Evolutionary conservation across 768 basidiomycete species (phyloP), one percentile per base, ranked within the genome.

Genomic region (Russula emetica): DNA sequence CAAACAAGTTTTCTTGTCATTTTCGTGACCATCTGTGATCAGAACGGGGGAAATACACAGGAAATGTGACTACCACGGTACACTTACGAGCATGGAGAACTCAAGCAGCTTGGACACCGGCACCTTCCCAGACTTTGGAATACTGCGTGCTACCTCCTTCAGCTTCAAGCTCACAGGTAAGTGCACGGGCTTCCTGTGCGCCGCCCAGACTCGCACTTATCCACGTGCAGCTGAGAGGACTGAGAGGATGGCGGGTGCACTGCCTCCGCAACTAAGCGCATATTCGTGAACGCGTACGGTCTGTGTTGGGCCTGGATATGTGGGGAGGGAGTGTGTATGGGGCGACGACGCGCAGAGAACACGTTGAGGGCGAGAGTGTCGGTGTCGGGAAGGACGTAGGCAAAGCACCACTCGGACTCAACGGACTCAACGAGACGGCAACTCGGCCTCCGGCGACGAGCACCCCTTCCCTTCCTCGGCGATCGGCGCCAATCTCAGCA

Each of bases 61-160:
- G n/a, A n/a, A n/a, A n/a, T n/a, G n/a, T n/a, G n/a, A n/a, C n/a
- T n/a, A n/a, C n/a, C n/a, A n/a, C n/a, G n/a, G n/a, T n/a, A 14
- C 11, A 69, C 80, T 66, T 70, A 87, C 89, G 81, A 55, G 88
- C 81, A 74, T 90, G 84, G 36, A 94, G 70, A 42, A 94, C 84
- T 88, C 90, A 94, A 18, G 92, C 90, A 58, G 81, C 83, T 1
- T 92, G 91, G 24, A 92, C 87, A 56, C 87, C 85, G 18, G 83
- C 80, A 11, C 82, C 82, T 30, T 83, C 82, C 84, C 86, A 86
- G 24, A 88, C 72, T 74, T 90, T 90, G 76, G 87, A 87, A 69
- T 84, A 89, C 55, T 81, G 80, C 34, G 87, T 92, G 66, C 80
- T 83, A 0, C 92, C 83, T 9, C 88, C 85, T 61, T 83, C 83